These are phyloP conservation scores for Chrysoporthe cubensis DNA, from an alignment of 2,329 filamentous ascomycete species.

Conservation along the genomic window DNA sequence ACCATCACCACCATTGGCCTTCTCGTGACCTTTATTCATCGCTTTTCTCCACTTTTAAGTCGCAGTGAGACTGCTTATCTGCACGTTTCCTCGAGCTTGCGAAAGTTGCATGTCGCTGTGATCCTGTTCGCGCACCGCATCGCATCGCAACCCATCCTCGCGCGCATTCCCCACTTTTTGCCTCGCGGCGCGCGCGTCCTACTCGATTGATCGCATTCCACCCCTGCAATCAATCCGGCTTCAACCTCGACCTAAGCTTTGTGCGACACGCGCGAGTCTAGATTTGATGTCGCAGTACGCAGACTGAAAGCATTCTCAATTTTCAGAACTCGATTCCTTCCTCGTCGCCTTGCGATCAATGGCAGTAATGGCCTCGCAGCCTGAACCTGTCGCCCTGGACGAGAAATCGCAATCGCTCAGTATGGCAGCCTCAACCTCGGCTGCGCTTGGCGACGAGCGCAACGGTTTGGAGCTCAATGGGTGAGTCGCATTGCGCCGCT, in stretches of 20 bases:
- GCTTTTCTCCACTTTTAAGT: not conserved
- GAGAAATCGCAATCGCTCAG: slow-evolving; percentile 54
- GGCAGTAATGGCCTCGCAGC: slow-evolving; percentile 58
- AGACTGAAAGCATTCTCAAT: slow-evolving; percentile 29
- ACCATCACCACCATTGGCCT: slow-evolving; percentile 7
- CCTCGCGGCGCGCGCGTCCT: slow-evolving; percentile 6
- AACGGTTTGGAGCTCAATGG: slow-evolving; percentile 51
- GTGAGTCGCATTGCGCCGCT: slow-evolving; percentile 50
- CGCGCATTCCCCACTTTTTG: slow-evolving; percentile 20
- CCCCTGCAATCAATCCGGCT: slow-evolving; percentile 2
- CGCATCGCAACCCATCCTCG: slow-evolving; percentile 23
- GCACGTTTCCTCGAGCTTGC: not conserved
- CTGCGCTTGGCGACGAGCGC: slow-evolving; percentile 44
- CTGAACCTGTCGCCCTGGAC: slow-evolving; percentile 47
- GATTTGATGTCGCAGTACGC: slow-evolving; percentile 40
- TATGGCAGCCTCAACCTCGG: slow-evolving; percentile 48
- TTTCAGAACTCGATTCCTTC: slow-evolving; percentile 31
- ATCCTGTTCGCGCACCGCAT: slow-evolving; percentile 28
- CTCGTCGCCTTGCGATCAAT: slow-evolving; percentile 42
- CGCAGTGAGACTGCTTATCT: not conserved
- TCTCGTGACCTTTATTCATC: slow-evolving; percentile 21
- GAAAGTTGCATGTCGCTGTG: slow-evolving; percentile 31
- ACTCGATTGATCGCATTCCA: slow-evolving; percentile 3
- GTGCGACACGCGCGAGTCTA: slow-evolving; percentile 26
- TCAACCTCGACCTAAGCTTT: slow-evolving; percentile 5